Evolutionary conservation across 164 flowering plant genomes (phyloP), one percentile per base, ranked within the genome.

Genomic region (Cinnamomum micranthum): DNA sequence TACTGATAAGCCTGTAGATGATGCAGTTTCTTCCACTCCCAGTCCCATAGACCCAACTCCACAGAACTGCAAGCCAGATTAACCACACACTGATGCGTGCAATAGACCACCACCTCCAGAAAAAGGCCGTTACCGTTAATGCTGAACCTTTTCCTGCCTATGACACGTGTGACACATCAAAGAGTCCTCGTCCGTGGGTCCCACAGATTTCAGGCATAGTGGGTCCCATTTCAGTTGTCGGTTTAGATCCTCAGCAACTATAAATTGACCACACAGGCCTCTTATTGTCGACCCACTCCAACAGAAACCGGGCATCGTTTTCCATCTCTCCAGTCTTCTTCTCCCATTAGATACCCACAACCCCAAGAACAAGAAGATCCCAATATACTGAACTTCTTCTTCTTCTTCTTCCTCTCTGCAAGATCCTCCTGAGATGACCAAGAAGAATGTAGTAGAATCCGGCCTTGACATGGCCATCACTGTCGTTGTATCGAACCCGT

Each of bases 391-490:
- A 20, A 55, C 47, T 47, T 41, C 51, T 69, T 23, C 55, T 35
- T 52, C 14, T 51, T 24, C 76, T 50, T 27, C 69, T 2, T 55
- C n/a, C 13, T 14, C 60, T 55, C n/a, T 55, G 47, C 47, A 9
- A 41, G 47, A 41, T 41, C 47, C 47, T 9, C 47, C 23, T n/a
- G 63, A 76, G 52, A 89, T 89, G 94, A 92, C 89, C 2, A 89
- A 91, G 79, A 89, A 84, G 50, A 88, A 82, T 80, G 85, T 87
- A 82, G 73, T 85, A 23, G 73, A 83, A 23, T 75, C 87, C 15
- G 82, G 75, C 31, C 74, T 80, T 25, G 31, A 65, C 64, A 68
- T 82, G 78, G 81, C 79, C 7, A 76, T 86, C 47, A 66, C 79
- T 13, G 79, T 77, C 7, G 79, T 80, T 4, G 73, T 76, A 20